Evolutionary conservation across 1,284 basidiomycete genomes (phyloP).

Genomic region (Ustilago crameri): DNA sequence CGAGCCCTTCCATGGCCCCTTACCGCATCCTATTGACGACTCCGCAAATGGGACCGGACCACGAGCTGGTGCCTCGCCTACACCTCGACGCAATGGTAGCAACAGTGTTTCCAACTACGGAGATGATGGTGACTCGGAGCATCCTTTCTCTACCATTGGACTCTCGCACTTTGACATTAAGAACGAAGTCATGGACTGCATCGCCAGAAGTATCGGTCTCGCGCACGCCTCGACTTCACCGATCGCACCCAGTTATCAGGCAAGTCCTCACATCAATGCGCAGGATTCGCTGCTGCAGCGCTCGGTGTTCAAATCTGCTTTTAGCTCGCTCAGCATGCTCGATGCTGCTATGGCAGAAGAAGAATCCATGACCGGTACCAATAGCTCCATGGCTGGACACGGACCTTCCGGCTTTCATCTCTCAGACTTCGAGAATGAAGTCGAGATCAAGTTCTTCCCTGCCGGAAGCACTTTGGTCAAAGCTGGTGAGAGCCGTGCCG

Average conservation of each 20-base stretch:
- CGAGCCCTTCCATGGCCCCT: conserved; percentile 41
- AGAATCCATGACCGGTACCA: conserved; percentile 53
- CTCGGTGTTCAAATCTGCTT: conserved; percentile 78
- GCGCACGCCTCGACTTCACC: conserved; percentile 75
- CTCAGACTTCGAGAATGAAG: conserved; percentile 85
- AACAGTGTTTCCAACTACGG: conserved; percentile 3
- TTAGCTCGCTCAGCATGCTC: conserved; percentile 81
- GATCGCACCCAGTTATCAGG: conserved; percentile 67
- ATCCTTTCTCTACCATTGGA: conserved; percentile 28
- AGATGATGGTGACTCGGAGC: conserved; percentile 24
- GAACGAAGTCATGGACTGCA: conserved; percentile 94
- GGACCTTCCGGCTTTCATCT: conserved; percentile 40
- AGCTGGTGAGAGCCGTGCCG: conserved; percentile 89
- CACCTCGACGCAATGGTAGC: conserved; percentile 17
- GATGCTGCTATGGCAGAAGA: conserved; percentile 68
- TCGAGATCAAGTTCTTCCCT: conserved; percentile 92
- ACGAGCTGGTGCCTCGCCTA: conserved; percentile 20
- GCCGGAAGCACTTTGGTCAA: conserved; percentile 86
- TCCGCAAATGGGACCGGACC: conserved; percentile 27
- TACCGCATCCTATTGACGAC: conserved; percentile 41
- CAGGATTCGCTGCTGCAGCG: conserved; percentile 48
- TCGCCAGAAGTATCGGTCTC: conserved; percentile 95
- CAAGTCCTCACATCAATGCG: conserved; percentile 57
- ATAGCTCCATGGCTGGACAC: conserved; percentile 47
- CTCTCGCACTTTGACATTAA: conserved; percentile 84